Evolutionary conservation across 139 green algal genomes (phyloP), one percentile per base, ranked within the genome.

Genomic region (Mychonastes homosphaera): DNA sequence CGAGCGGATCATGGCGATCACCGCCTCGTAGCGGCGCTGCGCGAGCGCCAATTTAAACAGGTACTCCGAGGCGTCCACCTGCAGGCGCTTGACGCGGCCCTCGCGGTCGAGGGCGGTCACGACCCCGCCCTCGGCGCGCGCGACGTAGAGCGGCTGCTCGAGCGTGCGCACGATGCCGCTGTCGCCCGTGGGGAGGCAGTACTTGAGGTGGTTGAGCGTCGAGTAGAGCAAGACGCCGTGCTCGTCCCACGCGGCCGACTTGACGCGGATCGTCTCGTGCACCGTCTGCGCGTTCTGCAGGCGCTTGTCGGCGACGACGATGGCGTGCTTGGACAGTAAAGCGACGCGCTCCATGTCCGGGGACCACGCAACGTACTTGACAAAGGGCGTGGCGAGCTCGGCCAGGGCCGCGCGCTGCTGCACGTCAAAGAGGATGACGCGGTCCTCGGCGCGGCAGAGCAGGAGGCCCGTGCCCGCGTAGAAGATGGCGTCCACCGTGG

Each of bases 131-230:
- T 35, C 27, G 6, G 79, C 77, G 24, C 70, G 71, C 9, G 87
- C 95, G 60, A 99, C 76, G 81, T 99, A 99, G 19, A 99, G 79
- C 10, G 92, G 91, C 36, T 80, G 71, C 32, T 98, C 90, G 40
- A 99, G 84, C 21, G 92, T 99, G 56, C 87, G 84, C 64, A 99
- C 92, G 70, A 98, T 97, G 60, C 93, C 93, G 36, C 56, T 82
- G 83, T 99, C 93, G 6, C 93, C 93, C 67, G 95, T 96, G 56
- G 92, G 89, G 64, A 99, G 79, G 78, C 89, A 97, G 81, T 95
- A 95, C 74, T 99, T 99, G 74, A 99, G 85, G 88, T 99, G 93
- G 79, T 99, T 99, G 19, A 98, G 84, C 3, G 91, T 99, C 46
- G 91, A 96, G 83, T 99, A 99, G 18, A 99, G 62, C 40, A 99